Conservation (phyloP, 1,284 basidiomycete species). For the Microbotryomycetes sp. region DNA sequence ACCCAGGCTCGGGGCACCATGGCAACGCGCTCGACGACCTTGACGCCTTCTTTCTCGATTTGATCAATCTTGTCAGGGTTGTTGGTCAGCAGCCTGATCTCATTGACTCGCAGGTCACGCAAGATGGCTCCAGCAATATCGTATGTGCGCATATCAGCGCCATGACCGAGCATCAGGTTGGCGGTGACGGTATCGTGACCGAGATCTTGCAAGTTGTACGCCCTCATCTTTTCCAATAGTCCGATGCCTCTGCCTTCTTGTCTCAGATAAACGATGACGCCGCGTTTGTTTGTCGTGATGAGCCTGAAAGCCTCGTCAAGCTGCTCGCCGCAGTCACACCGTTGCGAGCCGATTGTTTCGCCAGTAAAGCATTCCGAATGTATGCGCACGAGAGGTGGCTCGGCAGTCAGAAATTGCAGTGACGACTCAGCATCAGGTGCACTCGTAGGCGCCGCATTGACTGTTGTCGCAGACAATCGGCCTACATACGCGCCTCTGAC, state of each 20-base stretch:
- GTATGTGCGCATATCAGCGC: slow-evolving; percentile 90
- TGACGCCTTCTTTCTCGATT: slow-evolving; percentile 72
- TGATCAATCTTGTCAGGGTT: slow-evolving; percentile 96
- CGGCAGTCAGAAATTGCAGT: neutral
- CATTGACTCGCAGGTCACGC: slow-evolving; percentile 72
- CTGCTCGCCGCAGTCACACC: slow-evolving; percentile 98
- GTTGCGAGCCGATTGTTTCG: slow-evolving; percentile 95
- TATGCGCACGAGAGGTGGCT: slow-evolving; percentile 78
- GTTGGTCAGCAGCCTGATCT: slow-evolving; percentile 83
- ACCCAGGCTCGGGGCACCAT: slow-evolving; percentile 94
- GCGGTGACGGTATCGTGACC: slow-evolving; percentile 98
- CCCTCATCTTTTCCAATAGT: slow-evolving; percentile 87
- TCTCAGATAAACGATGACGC: slow-evolving; percentile 92
- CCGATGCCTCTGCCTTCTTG: slow-evolving; percentile 99
- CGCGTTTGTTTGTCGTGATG: slow-evolving; percentile 74
- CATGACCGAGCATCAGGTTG: slow-evolving; percentile 89
- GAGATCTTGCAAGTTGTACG: slow-evolving; percentile 96
- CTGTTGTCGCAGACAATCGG: slow-evolving; percentile 57
- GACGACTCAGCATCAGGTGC: neutral
- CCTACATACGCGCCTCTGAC: slow-evolving; percentile 91
- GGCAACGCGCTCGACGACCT: slow-evolving; percentile 72
- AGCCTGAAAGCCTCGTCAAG: slow-evolving; percentile 90
- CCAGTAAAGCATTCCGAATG: slow-evolving; percentile 99
- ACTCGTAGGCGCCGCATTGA: slow-evolving; percentile 35
- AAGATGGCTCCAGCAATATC: slow-evolving; percentile 85